Evolutionary conservation across 148 eudicot species (phyloP), one percentile per base, ranked within the genome.

Genomic region (Dianthus caryophyllus): DNA sequence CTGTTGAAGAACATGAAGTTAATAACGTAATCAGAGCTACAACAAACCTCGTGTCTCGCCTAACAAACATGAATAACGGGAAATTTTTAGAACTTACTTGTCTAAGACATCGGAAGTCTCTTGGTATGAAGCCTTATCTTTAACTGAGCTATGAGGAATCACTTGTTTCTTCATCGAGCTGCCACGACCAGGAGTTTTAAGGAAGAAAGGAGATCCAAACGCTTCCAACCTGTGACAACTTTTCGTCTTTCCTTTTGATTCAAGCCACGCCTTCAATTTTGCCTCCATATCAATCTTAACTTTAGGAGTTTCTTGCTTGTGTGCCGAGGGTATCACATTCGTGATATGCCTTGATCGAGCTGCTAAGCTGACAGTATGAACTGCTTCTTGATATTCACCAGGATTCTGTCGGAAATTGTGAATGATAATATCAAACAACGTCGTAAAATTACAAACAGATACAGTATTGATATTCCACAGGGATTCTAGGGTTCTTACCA

Each of bases 331-430:
- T 51, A 83, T 65, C 64, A 76, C 81, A 76, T 90, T 84, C 11
- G 88, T 78, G 71, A 94, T 78, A 43, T 86, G 84, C 47, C 99
- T 84, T 4, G 99, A 94, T 60, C 96, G 82, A 73, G 99, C 96
- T 69, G 99, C 97, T 79, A 94, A 78, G 76, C 87, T 85, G 64
- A 90, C 93, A 12, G 99, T 94, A 50, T 88, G 87, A 57, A 88
- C 81, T 39, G 95, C 88, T 75, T 90, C 97, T 79, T 86, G 88
- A 68, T 94, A 94, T 75, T 80, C 85, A 30, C 90, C 88, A 30
- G 99, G 99, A 79, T 80, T 94, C 99, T 94, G 68, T 44, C 41
- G 54, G 16, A 38, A 58, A 20, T 44, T 63, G 38, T 33, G 7
- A 75, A 14, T 33, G 30, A 74, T 9, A n/a, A 31, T 24, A 36